These are phyloP conservation scores for Rhododendron ovatum DNA, from an alignment of 148 eudicot genomes.

Conservation along the genomic window DNA sequence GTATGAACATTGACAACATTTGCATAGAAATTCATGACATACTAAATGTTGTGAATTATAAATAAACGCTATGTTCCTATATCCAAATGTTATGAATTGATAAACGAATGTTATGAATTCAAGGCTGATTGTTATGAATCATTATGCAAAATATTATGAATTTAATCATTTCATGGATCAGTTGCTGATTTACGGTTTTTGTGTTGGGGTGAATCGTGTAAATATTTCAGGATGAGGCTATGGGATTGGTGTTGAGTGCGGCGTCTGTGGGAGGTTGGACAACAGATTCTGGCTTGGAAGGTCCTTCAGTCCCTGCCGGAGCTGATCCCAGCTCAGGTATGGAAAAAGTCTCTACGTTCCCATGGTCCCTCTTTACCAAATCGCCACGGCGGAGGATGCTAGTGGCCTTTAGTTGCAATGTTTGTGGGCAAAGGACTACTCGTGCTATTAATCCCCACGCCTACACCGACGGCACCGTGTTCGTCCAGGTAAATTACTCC, in stretches of 20 bases:
- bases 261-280: constrained; percentile 81
- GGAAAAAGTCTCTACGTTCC: constrained; percentile 77
- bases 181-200: neutral
- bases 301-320: constrained; percentile 70
- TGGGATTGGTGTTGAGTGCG: constrained; percentile 94
- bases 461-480: constrained; percentile 70
- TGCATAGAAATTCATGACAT: neutral
- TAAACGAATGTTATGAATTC: neutral
- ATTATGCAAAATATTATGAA: neutral
- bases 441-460: constrained; percentile 80
- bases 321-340: constrained; percentile 45
- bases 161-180: neutral
- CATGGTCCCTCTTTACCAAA: constrained; percentile 93
- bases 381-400: constrained; percentile 87
- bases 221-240: constrained; percentile 62
- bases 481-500: constrained; percentile 47
- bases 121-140: neutral
- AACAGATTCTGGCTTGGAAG: constrained; percentile 95
- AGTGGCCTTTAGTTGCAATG: constrained; percentile 79
- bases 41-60: neutral
- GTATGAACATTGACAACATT: neutral
- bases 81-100: neutral
- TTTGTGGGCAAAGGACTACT: constrained; percentile 94
- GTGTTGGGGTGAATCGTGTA: neutral
- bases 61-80: neutral